Evolutionary conservation across 495 filamentous ascomycete genomes (phyloP), one percentile per base, ranked within the genome.

Genomic region (Penicillium taxi): DNA sequence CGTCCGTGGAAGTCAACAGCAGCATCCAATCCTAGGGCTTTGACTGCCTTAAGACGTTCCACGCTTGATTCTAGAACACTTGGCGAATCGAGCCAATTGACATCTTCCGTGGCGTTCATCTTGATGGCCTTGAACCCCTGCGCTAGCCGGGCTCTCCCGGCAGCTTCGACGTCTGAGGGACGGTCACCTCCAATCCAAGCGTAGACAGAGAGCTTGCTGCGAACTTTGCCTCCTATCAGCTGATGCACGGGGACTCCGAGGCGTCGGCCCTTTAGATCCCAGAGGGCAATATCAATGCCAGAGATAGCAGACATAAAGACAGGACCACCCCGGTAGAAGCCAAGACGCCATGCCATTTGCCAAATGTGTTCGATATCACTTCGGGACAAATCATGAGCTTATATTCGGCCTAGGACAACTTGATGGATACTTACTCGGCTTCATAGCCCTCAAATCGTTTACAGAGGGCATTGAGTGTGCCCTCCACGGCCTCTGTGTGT

Each of bases 141-240:
- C 6, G 65, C 71, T 42, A 77, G 74, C 16, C 84, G 77, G 13
- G 65, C 69, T 47, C 77, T 73, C 59, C 56, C 82, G 53, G 80
- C 77, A 2, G 39, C 56, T 45, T 77, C 73, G 0, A 90, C 75
- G 48, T 88, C 84, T 15, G 60, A 55, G 5, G 84, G 84, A n/a
- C 82, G 67, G 48, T 90, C 84, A 6, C 84, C 84, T 21, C 84
- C 84, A 50, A 90, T 86, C 84, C 84, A 90, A n/a, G 80, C 77
- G 52, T 90, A 90, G 3, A 90, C 84, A 43, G 74, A 75, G 18
- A 86, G 56, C 53, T 81, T 84, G 48, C 81, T 63, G 19, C 84
- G 69, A 24, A 89, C 80, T 47, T 84, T 83, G 12, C 84, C 84
- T 9, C 84, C 84, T 2, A 90, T 63, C 9, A 90, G 63, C 45